Evolutionary conservation across 2,329 filamentous ascomycete genomes (phyloP).

Genomic region (Colletotrichum lini): DNA sequence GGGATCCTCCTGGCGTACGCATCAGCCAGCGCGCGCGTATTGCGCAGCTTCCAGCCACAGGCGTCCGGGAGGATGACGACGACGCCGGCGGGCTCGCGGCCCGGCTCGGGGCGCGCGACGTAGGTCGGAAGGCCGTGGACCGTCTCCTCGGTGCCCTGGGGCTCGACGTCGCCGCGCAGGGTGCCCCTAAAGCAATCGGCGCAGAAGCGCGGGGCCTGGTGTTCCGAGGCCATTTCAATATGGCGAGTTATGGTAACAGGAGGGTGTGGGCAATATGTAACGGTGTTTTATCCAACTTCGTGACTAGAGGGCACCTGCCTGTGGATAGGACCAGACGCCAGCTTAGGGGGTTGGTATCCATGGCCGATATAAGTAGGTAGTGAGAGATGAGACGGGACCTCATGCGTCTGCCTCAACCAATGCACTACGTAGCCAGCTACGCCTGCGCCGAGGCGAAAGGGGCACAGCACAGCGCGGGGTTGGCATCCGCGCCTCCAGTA

Average conservation of each 20-base stretch:
- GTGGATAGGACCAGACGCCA: no score
- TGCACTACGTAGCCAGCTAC: background rate
- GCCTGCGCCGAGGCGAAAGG: background rate
- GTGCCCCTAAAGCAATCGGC: conserved; percentile 44
- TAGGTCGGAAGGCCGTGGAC: conserved; percentile 47
- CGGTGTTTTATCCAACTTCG: background rate
- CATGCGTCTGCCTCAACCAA: background rate
- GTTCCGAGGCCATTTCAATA: conserved; percentile 9
- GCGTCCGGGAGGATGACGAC: conserved; percentile 69
- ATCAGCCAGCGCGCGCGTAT: conserved; percentile 68
- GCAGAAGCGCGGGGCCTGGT: conserved; percentile 40
- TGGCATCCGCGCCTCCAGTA: background rate
- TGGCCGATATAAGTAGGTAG: no score
- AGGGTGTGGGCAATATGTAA: no score
- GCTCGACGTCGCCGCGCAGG: conserved; percentile 41
- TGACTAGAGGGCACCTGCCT: no score
- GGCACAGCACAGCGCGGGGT: background rate
- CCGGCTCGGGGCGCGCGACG: conserved; percentile 44
- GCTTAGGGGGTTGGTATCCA: no score
- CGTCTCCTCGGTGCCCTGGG: conserved; percentile 45
- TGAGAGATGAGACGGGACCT: background rate
- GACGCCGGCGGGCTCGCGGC: conserved; percentile 57
- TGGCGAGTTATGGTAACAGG: background rate
- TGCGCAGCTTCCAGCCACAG: conserved; percentile 69
- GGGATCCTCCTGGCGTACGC: conserved; percentile 65